These are phyloP conservation scores for Arabidopsis thaliana DNA, from an alignment of 345 rosid species.

Conservation along the genomic window TAIR10.1 NC_003070.9:10228501-10229000, in stretches of 20 bases:
- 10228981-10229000: not conserved
- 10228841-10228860: slow-evolving; percentile 10
- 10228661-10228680: slow-evolving; percentile 6
- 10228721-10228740: slow-evolving; percentile 16
- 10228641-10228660: not conserved
- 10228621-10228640: not conserved
- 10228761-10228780: slow-evolving; percentile 22
- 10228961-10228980: slow-evolving; percentile 5
- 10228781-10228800: slow-evolving; percentile 10
- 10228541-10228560: no score
- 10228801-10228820: slow-evolving; percentile 19
- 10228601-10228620: not conserved
- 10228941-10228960: not conserved
- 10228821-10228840: slow-evolving; percentile 17
- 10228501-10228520: not conserved
- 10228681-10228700: slow-evolving; percentile 9
- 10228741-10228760: slow-evolving; percentile 27
- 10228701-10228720: slow-evolving; percentile 15
- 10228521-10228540: not conserved
- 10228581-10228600: not conserved
- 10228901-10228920: slow-evolving; percentile 34
- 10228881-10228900: slow-evolving; percentile 37
- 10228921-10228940: slow-evolving; percentile 3
- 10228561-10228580: not conserved
- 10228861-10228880: slow-evolving; percentile 28